These are phyloP conservation scores for Verticillium tricorpus DNA, from an alignment of 2,329 filamentous ascomycete species.

Conservation along the genomic window DNA sequence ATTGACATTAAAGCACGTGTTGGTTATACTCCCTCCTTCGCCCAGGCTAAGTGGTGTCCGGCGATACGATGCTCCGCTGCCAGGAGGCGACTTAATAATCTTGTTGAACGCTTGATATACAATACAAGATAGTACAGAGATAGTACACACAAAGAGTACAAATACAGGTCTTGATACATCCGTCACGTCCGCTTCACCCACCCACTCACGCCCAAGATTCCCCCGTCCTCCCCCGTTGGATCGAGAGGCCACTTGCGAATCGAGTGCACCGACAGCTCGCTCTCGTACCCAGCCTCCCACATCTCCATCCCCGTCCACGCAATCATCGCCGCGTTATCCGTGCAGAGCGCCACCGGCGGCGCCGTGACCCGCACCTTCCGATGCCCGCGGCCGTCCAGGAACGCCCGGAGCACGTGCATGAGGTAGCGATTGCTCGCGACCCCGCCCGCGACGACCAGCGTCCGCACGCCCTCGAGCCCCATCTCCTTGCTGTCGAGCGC, in stretches of 20 bases:
- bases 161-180: constrained; percentile 10
- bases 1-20: background rate
- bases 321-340: constrained; percentile 97
- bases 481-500: constrained; percentile 43
- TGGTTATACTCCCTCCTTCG: too few species aligned
- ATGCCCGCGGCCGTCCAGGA: constrained; percentile 64
- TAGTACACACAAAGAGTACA: background rate
- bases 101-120: background rate
- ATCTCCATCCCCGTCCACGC: constrained; percentile 92
- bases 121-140: background rate
- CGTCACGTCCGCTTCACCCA: constrained; percentile 29
- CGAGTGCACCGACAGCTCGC: constrained; percentile 54
- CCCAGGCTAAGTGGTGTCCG: too few species aligned
- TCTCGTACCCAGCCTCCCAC: constrained; percentile 72
- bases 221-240: constrained; percentile 52
- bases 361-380: constrained; percentile 57
- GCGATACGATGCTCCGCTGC: too few species aligned
- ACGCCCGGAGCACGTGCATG: constrained; percentile 54
- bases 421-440: constrained; percentile 85
- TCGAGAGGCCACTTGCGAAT: constrained; percentile 74
- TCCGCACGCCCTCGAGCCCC: constrained; percentile 36
- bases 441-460: constrained; percentile 81
- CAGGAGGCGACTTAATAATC: too few species aligned
- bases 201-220: constrained; percentile 58
- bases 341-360: constrained; percentile 76